phyloP scores from a whole-genome alignment of 192 early-diverging fungal species.

The Dissophora globulifera region DNA sequence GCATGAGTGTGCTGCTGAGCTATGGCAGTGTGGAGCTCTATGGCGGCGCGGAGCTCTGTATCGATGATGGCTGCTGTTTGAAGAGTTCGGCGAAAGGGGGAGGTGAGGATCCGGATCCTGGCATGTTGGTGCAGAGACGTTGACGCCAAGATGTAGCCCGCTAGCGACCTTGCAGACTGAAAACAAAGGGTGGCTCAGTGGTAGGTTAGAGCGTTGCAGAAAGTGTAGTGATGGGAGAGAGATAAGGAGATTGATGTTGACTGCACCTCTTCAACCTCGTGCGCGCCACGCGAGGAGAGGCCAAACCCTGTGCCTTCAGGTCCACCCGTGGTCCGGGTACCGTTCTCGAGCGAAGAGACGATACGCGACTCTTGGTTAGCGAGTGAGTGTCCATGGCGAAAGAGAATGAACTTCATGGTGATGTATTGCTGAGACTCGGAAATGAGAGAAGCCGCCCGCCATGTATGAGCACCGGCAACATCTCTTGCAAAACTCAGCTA shows the following conservation, averaged over 20 bases:
- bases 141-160: slow-evolving; percentile 29
- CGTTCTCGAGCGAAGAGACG: slow-evolving; percentile 64
- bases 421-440: too few relatives aligned
- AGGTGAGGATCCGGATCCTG: slow-evolving; percentile 56
- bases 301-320: slow-evolving; percentile 62
- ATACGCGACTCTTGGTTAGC: slow-evolving; percentile 65
- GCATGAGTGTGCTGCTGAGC: too few relatives aligned
- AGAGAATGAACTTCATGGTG: slow-evolving; percentile 47
- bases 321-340: slow-evolving; percentile 58
- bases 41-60: slow-evolving; percentile 12
- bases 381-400: slow-evolving; percentile 68
- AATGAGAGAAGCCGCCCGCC: too few relatives aligned
- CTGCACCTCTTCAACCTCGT: slow-evolving; percentile 57
- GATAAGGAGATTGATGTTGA: not conserved
- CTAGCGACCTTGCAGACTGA: slow-evolving; percentile 48
- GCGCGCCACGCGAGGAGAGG: slow-evolving; percentile 58
- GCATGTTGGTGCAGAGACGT: not conserved
- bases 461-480: too few relatives aligned
- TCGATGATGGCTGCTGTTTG: slow-evolving; percentile 63
- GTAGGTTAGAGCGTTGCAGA: too few relatives aligned
- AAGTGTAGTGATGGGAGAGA: too few relatives aligned
- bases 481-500: too few relatives aligned
- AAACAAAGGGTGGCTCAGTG: not conserved
- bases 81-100: slow-evolving; percentile 62
- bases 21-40: not conserved